Conservation (phyloP, 352 stramenopile species). For the Phytophthora sp. region DNA sequence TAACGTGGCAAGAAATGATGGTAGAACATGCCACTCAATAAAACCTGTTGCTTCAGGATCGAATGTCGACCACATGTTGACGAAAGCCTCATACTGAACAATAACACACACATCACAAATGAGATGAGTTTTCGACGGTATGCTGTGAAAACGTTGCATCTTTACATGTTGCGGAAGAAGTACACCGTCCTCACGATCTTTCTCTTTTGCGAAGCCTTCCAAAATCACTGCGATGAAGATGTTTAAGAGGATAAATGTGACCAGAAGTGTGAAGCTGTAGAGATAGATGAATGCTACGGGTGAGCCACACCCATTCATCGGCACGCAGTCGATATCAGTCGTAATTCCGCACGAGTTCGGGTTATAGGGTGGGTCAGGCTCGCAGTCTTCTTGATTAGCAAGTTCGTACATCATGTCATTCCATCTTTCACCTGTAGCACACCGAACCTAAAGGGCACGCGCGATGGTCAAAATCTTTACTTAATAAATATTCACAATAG, state of each 20-base stretch:
- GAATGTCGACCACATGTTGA: slow-evolving; percentile 71
- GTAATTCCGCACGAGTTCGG: slow-evolving; percentile 67
- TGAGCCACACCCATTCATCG: slow-evolving; percentile 75
- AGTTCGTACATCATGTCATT: slow-evolving; percentile 93
- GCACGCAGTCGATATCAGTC: slow-evolving; percentile 46
- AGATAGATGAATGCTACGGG: slow-evolving; percentile 76
- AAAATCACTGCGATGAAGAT: slow-evolving; percentile 94
- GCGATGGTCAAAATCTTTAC: too few species aligned
- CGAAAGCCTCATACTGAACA: slow-evolving; percentile 81
- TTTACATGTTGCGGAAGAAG: slow-evolving; percentile 61
- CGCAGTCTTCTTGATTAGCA: slow-evolving; percentile 52
- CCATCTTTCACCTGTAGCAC: slow-evolving; percentile 93
- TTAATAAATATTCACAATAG: not conserved
- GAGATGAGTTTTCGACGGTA: too few species aligned
- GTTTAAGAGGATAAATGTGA: slow-evolving; percentile 91
- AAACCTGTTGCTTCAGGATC: slow-evolving; percentile 88
- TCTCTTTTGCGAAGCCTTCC: slow-evolving; percentile 87
- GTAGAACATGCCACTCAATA: slow-evolving; percentile 71
- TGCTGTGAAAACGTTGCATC: not conserved
- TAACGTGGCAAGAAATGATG: slow-evolving; percentile 67
- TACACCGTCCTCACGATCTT: slow-evolving; percentile 66
- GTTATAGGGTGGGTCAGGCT: slow-evolving; percentile 54
- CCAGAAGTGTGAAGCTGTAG: slow-evolving; percentile 90
- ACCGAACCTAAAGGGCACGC: slow-evolving; percentile 84
- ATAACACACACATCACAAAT: too few species aligned